Evolutionary conservation across 169 alveolate genomes (phyloP).

Genomic region (Plasmodium knowlesi): DNA sequence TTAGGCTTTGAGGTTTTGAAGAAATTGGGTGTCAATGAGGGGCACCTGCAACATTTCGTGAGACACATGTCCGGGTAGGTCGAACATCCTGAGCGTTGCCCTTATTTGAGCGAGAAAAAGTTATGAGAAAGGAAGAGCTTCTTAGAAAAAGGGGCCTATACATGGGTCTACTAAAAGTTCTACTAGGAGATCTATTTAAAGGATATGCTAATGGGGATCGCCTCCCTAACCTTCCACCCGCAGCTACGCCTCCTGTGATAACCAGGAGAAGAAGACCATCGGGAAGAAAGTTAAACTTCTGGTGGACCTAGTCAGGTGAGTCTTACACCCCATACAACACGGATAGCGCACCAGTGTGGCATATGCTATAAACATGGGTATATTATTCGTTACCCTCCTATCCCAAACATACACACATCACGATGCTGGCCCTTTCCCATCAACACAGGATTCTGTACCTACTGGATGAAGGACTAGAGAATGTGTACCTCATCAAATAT

Average conservation of each 20-base stretch:
- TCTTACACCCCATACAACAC: not conserved
- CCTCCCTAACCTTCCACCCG: not conserved
- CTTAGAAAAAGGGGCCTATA: not conserved
- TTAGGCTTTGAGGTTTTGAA: conserved; percentile 18
- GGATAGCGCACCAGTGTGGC: not conserved
- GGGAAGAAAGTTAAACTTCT: conserved; percentile 38
- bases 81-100: not conserved
- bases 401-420: too few relatives aligned
- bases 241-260: conserved; percentile 36
- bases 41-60: conserved; percentile 11
- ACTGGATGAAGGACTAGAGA: conserved; percentile 2
- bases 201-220: too few relatives aligned
- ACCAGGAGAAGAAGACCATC: not conserved
- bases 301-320: conserved; percentile 29
- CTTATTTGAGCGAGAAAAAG: not conserved
- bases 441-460: conserved; percentile 23
- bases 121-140: not conserved
- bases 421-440: too few relatives aligned
- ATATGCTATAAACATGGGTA: too few relatives aligned
- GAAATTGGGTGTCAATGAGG: conserved; percentile 3
- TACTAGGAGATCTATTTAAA: too few relatives aligned
- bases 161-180: not conserved
- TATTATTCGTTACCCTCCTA: not conserved
- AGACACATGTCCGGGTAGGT: conserved; percentile 49
- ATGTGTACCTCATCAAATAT: conserved; percentile 17